These are phyloP conservation scores for Eugenia klotzschiana DNA, from an alignment of 441 rosid genomes.

Conservation along the genomic window DNA sequence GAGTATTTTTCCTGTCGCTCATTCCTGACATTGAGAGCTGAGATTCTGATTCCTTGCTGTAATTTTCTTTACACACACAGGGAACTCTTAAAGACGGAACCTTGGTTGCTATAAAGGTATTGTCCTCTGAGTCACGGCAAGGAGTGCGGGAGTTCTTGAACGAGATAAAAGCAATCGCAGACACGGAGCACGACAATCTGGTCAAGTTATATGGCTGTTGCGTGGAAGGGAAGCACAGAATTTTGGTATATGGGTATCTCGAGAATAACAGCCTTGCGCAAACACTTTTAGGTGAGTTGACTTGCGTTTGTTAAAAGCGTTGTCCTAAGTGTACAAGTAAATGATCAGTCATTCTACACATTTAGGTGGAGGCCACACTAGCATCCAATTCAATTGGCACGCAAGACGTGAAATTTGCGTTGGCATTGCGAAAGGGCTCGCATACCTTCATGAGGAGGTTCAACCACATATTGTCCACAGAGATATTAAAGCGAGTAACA, in stretches of 20 bases:
- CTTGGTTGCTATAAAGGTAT: slow-evolving; percentile 38
- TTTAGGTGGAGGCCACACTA: slow-evolving; percentile 22
- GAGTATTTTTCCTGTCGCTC: neutral
- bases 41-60: neutral
- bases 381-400: slow-evolving; percentile 37
- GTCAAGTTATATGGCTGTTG: slow-evolving; percentile 56
- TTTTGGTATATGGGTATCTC: slow-evolving; percentile 57
- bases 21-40: neutral
- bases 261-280: slow-evolving; percentile 60
- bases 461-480: slow-evolving; percentile 49
- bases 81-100: slow-evolving; percentile 42
- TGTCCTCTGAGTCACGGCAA: slow-evolving; percentile 48
- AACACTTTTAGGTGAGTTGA: slow-evolving; percentile 38
- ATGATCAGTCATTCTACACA: neutral
- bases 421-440: slow-evolving; percentile 52
- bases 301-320: neutral
- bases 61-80: slow-evolving; percentile 15
- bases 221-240: slow-evolving; percentile 40
- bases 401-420: slow-evolving; percentile 37
- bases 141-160: slow-evolving; percentile 50
- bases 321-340: too few species aligned
- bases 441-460: slow-evolving; percentile 56
- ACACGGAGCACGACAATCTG: slow-evolving; percentile 39
- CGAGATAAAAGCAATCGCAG: slow-evolving; percentile 40
- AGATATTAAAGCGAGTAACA: slow-evolving; percentile 63